phyloP scores from a whole-genome alignment of 352 stramenopile genomes.

The Globisporangium echinulatum region DNA sequence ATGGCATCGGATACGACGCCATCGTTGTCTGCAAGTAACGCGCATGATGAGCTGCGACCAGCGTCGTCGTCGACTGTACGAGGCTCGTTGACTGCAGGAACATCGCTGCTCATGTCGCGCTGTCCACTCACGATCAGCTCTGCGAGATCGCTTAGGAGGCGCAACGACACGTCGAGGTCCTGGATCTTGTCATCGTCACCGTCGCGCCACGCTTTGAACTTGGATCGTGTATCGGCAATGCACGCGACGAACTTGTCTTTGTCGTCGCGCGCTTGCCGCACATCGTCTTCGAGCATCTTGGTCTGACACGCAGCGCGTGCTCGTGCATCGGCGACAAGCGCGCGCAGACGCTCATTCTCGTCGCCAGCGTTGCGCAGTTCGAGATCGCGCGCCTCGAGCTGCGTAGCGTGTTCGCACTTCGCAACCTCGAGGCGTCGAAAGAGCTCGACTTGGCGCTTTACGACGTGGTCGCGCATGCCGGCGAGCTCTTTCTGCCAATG shows the following conservation, averaged over 20 bases:
- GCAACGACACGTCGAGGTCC: slow-evolving; percentile 60
- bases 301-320: slow-evolving; percentile 35
- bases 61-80: background rate
- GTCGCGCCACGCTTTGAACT: slow-evolving; percentile 69
- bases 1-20: background rate
- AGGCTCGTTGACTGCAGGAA: background rate
- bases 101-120: background rate
- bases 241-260: slow-evolving; percentile 44
- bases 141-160: slow-evolving; percentile 12
- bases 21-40: background rate
- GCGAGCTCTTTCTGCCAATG: slow-evolving; percentile 62
- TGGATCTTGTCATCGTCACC: slow-evolving; percentile 63
- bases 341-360: slow-evolving; percentile 40
- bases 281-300: slow-evolving; percentile 42
- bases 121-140: slow-evolving; percentile 1
- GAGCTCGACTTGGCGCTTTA: slow-evolving; percentile 60
- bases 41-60: no score
- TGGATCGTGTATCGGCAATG: slow-evolving; percentile 44
- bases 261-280: slow-evolving; percentile 42
- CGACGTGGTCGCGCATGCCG: slow-evolving; percentile 42
- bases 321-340: slow-evolving; percentile 31
- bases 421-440: slow-evolving; percentile 44
- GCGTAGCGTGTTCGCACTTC: slow-evolving; percentile 33
- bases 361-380: slow-evolving; percentile 22
- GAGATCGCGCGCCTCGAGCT: slow-evolving; percentile 31